These are phyloP conservation scores for Bipolaris sorokiniana DNA, from an alignment of 2,329 filamentous ascomycete genomes.

Conservation along the genomic window DNA sequence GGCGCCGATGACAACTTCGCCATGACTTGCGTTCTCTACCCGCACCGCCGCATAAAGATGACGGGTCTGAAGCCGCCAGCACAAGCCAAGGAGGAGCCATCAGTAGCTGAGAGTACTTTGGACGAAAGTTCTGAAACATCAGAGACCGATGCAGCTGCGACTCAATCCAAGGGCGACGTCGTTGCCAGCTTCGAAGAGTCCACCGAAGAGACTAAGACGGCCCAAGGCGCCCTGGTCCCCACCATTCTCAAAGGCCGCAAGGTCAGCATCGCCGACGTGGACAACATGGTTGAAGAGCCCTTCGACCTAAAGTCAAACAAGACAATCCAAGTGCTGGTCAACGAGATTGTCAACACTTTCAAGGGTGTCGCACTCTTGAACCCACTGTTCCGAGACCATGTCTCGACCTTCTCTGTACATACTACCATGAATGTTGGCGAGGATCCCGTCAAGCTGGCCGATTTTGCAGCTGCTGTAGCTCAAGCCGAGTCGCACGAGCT, in stretches of 20 bases:
- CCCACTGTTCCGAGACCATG: conserved; percentile 93
- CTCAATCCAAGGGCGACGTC: conserved; percentile 73
- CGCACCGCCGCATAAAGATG: conserved; percentile 91
- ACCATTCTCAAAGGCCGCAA: conserved; percentile 90
- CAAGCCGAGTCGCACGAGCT: conserved; percentile 82
- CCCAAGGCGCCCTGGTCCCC: conserved; percentile 75
- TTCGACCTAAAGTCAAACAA: conserved; percentile 89
- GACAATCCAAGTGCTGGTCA: conserved; percentile 88
- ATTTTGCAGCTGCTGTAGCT: conserved; percentile 97
- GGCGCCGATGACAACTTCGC: conserved; percentile 78
- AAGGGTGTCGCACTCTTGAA: conserved; percentile 96
- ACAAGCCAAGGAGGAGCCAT: conserved; percentile 40
- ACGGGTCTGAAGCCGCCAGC: conserved; percentile 78
- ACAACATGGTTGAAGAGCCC: conserved; percentile 87
- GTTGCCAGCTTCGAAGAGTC: conserved; percentile 96
- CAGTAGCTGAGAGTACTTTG: conserved; percentile 49
- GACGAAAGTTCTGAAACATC: conserved; percentile 40
- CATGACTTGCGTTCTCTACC: conserved; percentile 92
- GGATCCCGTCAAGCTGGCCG: conserved; percentile 91
- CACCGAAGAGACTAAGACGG: conserved; percentile 61
- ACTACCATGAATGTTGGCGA: conserved; percentile 93
- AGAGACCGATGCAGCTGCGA: conserved; percentile 57
- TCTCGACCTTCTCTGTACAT: conserved; percentile 82
- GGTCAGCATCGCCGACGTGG: conserved; percentile 93
- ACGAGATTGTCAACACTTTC: conserved; percentile 98